Conservation (phyloP, 352 stramenopile species). For the Globisporangium splendens region DNA sequence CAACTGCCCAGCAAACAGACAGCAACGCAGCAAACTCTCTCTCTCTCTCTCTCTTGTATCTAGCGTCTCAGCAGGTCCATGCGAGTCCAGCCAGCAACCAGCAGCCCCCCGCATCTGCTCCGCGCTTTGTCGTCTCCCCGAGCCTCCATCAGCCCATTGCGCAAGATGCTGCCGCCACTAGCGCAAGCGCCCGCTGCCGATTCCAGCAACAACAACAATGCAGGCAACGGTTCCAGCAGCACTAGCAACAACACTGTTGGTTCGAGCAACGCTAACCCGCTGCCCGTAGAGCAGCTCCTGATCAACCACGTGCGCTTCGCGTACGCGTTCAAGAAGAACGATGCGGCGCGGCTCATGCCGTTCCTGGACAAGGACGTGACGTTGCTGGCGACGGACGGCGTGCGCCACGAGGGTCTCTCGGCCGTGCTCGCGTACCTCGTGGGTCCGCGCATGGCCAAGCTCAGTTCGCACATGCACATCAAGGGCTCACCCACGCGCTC, state of each 20-base stretch:
- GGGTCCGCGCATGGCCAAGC: conserved; percentile 59
- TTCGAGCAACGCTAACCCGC: not conserved
- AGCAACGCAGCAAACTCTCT: not conserved
- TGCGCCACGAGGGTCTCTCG: conserved; percentile 38
- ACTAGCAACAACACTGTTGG: conserved; percentile 1
- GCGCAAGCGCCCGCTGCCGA: not conserved
- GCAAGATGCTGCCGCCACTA: not conserved
- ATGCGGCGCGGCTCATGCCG: conserved; percentile 58
- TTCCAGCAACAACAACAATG: not conserved
- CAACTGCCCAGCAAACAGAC: not conserved
- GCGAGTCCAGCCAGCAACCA: not conserved
- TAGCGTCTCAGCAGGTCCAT: not conserved
- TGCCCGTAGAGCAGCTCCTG: conserved; percentile 43
- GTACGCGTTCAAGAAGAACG: conserved; percentile 71
- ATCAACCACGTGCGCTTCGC: conserved; percentile 60
- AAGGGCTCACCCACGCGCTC: conserved; percentile 54
- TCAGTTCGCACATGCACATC: conserved; percentile 61
- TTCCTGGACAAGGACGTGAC: conserved; percentile 61
- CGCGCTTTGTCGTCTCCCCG: not conserved
- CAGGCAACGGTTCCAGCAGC: too few species aligned
- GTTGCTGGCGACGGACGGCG: conserved; percentile 48
- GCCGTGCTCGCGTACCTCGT: conserved; percentile 73
- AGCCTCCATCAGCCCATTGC: too few species aligned
- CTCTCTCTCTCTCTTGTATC: too few species aligned
- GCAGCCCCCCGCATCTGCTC: too few species aligned